These are phyloP conservation scores for Tylopilus plumbeoviolaceoides DNA, from an alignment of 768 basidiomycete genomes.

Conservation along the genomic window DNA sequence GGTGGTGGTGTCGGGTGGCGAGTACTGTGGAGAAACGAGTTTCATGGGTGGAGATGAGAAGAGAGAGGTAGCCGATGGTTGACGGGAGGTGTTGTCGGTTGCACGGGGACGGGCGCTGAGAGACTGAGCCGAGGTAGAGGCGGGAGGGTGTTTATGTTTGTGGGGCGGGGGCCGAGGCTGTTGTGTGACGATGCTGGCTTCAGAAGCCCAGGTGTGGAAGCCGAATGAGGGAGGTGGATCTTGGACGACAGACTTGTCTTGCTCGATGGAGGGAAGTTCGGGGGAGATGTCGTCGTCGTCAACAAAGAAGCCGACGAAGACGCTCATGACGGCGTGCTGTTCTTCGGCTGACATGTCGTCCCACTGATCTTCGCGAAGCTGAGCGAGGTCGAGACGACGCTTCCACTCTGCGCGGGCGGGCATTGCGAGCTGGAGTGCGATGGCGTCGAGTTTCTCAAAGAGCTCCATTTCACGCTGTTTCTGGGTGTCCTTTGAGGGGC, in stretches of 20 bases:
- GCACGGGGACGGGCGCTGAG: constrained; percentile 23
- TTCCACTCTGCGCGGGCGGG: constrained; percentile 33
- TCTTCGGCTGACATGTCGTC: constrained; percentile 30
- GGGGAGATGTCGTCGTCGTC: constrained; percentile 14
- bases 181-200: constrained; percentile 24
- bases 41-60: constrained; percentile 21
- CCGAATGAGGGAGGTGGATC: constrained; percentile 18
- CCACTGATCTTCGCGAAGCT: constrained; percentile 30
- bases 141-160: constrained; percentile 7
- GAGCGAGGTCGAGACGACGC: constrained; percentile 28
- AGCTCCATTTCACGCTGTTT: constrained; percentile 28
- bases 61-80: constrained; percentile 24
- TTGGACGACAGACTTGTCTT: constrained; percentile 15
- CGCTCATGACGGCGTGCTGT: constrained; percentile 28
- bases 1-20: constrained; percentile 19
- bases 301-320: constrained; percentile 28
- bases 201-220: constrained; percentile 32
- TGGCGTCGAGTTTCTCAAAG: constrained; percentile 20
- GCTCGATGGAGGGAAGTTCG: constrained; percentile 14
- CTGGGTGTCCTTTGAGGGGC: constrained; percentile 23
- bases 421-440: constrained; percentile 23
- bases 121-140: constrained; percentile 7
- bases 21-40: constrained; percentile 24
- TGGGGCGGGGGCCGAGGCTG: constrained; percentile 11
- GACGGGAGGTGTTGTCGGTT: constrained; percentile 28